These are phyloP conservation scores for Beta macrorhiza DNA, from an alignment of 179 eudicot species.

Conservation along the genomic window DNA sequence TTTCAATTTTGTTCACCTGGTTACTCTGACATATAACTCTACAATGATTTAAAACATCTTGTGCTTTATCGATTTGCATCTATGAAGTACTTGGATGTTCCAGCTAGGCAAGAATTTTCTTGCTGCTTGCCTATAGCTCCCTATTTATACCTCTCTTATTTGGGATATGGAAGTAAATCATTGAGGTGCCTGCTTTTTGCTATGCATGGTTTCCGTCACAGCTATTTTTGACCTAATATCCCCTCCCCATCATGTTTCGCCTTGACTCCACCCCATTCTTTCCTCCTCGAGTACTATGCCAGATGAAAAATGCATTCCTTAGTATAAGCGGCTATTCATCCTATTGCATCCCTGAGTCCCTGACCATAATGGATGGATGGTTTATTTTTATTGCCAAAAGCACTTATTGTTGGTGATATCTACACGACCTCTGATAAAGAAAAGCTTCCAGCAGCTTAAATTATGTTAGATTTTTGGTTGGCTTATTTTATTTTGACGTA, in stretches of 20 bases:
- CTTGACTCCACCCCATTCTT: not conserved
- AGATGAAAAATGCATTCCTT: not conserved
- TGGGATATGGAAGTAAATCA: not conserved
- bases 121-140: not conserved
- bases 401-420: not conserved
- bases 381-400: not conserved
- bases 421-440: not conserved
- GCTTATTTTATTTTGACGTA: too few relatives aligned
- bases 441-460: not conserved
- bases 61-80: not conserved
- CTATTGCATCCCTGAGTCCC: not conserved
- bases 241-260: not conserved
- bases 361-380: not conserved
- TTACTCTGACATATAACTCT: not conserved
- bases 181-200: not conserved
- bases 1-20: not conserved
- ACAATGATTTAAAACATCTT: not conserved
- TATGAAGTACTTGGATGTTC: not conserved
- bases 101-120: not conserved
- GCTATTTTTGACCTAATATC: not conserved
- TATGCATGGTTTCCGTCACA: not conserved
- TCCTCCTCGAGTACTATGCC: not conserved
- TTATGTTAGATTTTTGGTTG: too few relatives aligned
- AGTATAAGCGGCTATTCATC: not conserved
- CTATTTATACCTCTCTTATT: not conserved